Base-by-base conservation (phyloP, 23 red algal species). In the Cyanidiococcus yangmingshanensis region DNA sequence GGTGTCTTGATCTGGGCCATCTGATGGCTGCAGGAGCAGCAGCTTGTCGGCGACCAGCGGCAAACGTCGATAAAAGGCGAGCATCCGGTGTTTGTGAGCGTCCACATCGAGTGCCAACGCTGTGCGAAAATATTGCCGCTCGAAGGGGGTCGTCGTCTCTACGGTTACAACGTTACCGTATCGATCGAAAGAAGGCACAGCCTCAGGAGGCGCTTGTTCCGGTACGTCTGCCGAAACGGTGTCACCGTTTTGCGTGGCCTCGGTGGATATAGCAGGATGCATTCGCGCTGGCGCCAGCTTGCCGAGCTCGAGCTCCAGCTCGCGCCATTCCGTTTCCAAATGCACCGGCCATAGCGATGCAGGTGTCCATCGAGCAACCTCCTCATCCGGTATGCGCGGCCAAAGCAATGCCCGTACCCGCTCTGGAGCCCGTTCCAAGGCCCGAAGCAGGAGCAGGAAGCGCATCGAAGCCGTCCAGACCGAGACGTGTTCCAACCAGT, bases 381-480 rank as follows among this genome's bases (percentile, higher is more conserved):
- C 45, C 45, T 54, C 45, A 21, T 54, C 45, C 45, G 45, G 12
- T 21, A 21, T 15, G 15, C 80, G 71, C 2, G 93, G 93, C 75
- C 93, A 68, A 29, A 97, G 75, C 59, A 97, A 89, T 1, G 81
- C 58, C 68, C 87, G 78, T 35, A 88, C 82, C 33, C 88, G 74
- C 68, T 97, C 93, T 31, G 74, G 80, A 26, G 79, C 84, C 29
- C 90, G 87, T 39, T 98, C 84, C 58, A 98, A 68, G 18, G 88
- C 88, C 39, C 88, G 78, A 39, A 98, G 74, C 58, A 98, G 85
- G 24, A 98, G 84, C 39, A 91, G 68, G 36, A 88, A 80, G 45
- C 94, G 84, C 74, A 88, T 89, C 68, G 91, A 91, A 37, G 94
- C 94, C 7, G 88, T 98, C 58, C 81, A 98, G 0, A 88, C 87